Evolutionary conservation across 2,329 filamentous ascomycete genomes (phyloP).

Genomic region (Alternaria consortialis): DNA sequence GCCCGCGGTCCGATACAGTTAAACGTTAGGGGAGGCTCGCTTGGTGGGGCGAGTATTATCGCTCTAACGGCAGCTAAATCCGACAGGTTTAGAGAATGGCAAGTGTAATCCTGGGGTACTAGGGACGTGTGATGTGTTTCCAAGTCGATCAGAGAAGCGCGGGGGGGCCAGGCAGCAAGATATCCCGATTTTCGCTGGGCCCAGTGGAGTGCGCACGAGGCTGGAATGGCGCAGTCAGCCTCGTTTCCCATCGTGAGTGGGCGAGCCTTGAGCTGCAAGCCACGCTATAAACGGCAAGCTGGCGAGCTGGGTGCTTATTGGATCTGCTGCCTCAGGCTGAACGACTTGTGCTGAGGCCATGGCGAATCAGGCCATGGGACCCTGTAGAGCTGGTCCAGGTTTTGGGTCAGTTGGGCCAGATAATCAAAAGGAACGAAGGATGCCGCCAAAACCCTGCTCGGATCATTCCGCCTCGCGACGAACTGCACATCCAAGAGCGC

Average conservation of each 20-base stretch:
- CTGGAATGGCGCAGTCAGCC: constrained; percentile 50
- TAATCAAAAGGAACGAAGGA: constrained; percentile 43
- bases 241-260: constrained; percentile 51
- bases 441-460: constrained; percentile 43
- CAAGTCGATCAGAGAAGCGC: constrained; percentile 37
- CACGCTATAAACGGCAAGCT: constrained; percentile 48
- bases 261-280: constrained; percentile 45
- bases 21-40: constrained; percentile 30
- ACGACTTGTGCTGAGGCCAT: constrained; percentile 28
- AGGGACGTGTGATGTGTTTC: constrained; percentile 33
- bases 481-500: constrained; percentile 35
- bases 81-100: constrained; percentile 27
- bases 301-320: constrained; percentile 49
- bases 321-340: constrained; percentile 43
- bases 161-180: constrained; percentile 48
- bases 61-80: constrained; percentile 41
- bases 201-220: constrained; percentile 46
- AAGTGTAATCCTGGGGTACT: constrained; percentile 29
- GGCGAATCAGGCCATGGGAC: constrained; percentile 41
- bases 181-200: constrained; percentile 45
- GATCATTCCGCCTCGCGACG: constrained; percentile 39
- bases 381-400: constrained; percentile 33
- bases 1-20: constrained; percentile 25
- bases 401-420: constrained; percentile 37
- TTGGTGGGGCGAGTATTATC: constrained; percentile 43